Evolutionary conservation across 228 moss, liverwort and hornwort genomes (phyloP).

Genomic region (Sphagnum magellanicum): DNA sequence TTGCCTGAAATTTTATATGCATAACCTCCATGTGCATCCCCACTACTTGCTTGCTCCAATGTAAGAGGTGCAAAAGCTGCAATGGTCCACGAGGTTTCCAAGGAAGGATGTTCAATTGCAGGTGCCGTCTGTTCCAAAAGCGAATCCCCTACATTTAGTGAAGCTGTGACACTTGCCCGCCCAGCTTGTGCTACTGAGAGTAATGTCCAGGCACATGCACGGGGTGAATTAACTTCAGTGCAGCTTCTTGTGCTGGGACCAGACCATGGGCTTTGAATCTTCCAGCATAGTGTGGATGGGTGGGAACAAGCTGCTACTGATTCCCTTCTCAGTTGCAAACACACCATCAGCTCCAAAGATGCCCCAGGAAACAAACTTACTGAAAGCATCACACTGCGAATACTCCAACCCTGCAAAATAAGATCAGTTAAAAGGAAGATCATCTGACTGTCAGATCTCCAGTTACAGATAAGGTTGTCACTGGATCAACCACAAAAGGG

Average conservation of each 20-base stretch:
- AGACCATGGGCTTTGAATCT: slow-evolving; percentile 16
- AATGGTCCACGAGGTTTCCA: slow-evolving; percentile 82
- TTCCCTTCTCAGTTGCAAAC: slow-evolving; percentile 52
- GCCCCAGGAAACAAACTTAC: slow-evolving; percentile 65
- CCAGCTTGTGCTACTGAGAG: slow-evolving; percentile 63
- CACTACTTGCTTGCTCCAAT: slow-evolving; percentile 65
- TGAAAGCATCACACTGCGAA: slow-evolving; percentile 75
- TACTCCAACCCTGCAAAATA: slow-evolving; percentile 51
- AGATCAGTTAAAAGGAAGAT: neutral
- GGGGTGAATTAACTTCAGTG: slow-evolving; percentile 27
- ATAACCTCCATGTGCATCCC: slow-evolving; percentile 71
- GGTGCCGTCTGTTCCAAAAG: slow-evolving; percentile 25
- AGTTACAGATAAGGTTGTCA: neutral
- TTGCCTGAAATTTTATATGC: slow-evolving; percentile 30
- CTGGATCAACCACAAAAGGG: too few species aligned
- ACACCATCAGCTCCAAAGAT: slow-evolving; percentile 69
- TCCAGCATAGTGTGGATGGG: slow-evolving; percentile 8
- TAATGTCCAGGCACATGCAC: slow-evolving; percentile 68
- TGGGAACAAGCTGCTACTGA: slow-evolving; percentile 13
- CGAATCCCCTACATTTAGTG: slow-evolving; percentile 53
- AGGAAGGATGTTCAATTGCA: slow-evolving; percentile 32
- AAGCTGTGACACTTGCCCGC: slow-evolving; percentile 76
- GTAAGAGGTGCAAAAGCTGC: slow-evolving; percentile 79
- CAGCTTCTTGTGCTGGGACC: slow-evolving; percentile 27
- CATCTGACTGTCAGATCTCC: neutral